Evolutionary conservation across 192 early-diverging fungal species (phyloP).

Genomic region (Polychytrium aggregatum): DNA sequence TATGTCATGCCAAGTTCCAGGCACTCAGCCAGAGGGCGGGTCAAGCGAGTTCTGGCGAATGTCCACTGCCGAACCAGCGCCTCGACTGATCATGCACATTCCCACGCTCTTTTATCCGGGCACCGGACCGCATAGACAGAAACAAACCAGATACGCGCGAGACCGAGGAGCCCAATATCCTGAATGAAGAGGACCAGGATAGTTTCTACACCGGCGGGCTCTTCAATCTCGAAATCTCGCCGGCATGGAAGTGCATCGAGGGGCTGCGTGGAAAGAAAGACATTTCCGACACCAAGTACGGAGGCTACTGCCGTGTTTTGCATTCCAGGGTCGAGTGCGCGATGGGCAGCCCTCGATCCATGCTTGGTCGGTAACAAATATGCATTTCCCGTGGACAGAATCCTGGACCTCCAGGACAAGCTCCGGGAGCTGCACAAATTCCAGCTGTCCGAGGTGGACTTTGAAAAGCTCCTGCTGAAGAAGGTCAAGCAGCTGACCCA

Average conservation of each 20-base stretch:
- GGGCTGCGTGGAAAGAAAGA: slow-evolving; percentile 12
- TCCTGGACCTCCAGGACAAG: slow-evolving; percentile 26
- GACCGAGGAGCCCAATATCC: too few species aligned
- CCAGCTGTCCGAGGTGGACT: slow-evolving; percentile 25
- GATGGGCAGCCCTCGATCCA: neutral
- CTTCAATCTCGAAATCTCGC: slow-evolving; percentile 34
- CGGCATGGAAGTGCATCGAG: slow-evolving; percentile 30
- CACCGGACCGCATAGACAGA: too few species aligned
- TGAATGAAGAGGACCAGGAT: slow-evolving; percentile 19
- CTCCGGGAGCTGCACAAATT: slow-evolving; percentile 25
- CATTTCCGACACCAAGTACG: slow-evolving; percentile 9
- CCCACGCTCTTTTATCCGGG: too few species aligned
- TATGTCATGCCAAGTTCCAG: too few species aligned
- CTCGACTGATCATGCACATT: too few species aligned
- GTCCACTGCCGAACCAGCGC: too few species aligned
- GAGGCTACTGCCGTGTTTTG: neutral
- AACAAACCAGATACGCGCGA: too few species aligned
- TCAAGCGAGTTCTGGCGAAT: too few species aligned
- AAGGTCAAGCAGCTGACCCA: slow-evolving; percentile 24
- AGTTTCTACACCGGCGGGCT: slow-evolving; percentile 33
- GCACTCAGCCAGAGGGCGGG: too few species aligned
- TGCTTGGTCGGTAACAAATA: too few species aligned
- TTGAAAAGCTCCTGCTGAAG: slow-evolving; percentile 40
- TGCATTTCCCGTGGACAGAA: slow-evolving; percentile 15
- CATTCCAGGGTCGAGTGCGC: neutral